Base-by-base conservation (phyloP, 2,329 filamentous ascomycete genomes). In the Stachybotrys chartarum region DNA sequence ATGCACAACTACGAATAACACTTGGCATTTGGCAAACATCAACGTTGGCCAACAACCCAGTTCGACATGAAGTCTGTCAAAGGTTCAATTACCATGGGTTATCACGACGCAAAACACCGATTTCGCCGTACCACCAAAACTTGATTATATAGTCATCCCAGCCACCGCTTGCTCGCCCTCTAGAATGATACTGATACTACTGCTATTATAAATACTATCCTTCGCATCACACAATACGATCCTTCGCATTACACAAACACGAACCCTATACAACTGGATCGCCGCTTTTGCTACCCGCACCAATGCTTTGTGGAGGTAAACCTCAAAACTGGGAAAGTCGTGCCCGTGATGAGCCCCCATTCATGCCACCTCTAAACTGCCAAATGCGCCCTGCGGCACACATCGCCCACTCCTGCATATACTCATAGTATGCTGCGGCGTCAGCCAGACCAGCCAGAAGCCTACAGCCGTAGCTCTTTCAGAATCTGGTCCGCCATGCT, bases 401-500 rank as follows among this genome's bases (percentile, higher is more conserved):
- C 24, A 24, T 24, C 24, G 24, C 24, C 24, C 24, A 24, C 24
- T 24, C 24, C 24, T 24, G 24, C 24, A 24, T 24, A 24, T 24
- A 24, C 24, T 24, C 24, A 24, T 24, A 4, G 4, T 24, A 24
- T 24, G 24, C 24, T 24, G 24, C 24, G 24, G 24, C 24, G 24
- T 24, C 24, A 24, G 24, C 24, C 24, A 24, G 24, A 24, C 24
- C 24, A 24, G 35, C 35, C 35, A 42, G 14, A 10, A 42, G 35
- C 45, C n/a, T 75, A 96, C 59, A 97, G 80, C 67, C 86, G 85
- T 62, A 99, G 75, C 70, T 94, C 91, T 67, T 88, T 85, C 63
- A 99, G 77, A 65, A 99, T 97, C 64, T 91, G 91, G 72, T 96
- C 92, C 42, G 94, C 94, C 91, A 97, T 95, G 67, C 90, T 93